Evolutionary conservation across 179 eudicot species (phyloP), one percentile per base, ranked within the genome.

Genomic region (Drosera spatulata): DNA sequence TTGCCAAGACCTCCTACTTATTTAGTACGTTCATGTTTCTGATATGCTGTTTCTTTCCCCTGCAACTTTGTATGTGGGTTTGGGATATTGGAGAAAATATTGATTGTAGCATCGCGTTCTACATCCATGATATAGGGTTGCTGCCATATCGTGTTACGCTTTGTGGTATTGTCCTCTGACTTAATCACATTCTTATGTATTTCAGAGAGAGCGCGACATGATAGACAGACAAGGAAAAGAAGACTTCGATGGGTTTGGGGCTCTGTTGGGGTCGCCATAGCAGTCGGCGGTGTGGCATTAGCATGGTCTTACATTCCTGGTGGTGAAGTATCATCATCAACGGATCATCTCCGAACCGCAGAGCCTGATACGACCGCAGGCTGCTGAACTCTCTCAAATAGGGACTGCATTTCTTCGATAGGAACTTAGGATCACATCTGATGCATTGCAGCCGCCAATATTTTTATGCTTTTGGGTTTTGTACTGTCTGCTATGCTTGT

Each of bases 181-280:
- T 22, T 22, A 22, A 22, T 22, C 38, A 10, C 7, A 2, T 55
- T 55, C 46, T 54, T 59, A 10, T 10, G 13, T 50, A 57, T 15
- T 41, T 6, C 73, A 93, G 99, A 93, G 66, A 59, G 67, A 9
- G 82, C 95, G 61, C 73, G 99, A 54, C 81, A 69, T 54, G 80
- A 82, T 58, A 76, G 99, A 75, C 96, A 86, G 71, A 84, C 60
- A 66, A 82, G 79, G 75, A 88, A 81, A 74, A 84, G 66, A 72
- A 76, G 79, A 69, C 95, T 84, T 75, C 79, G 65, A 67, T 86
- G 90, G 99, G 61, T 85, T 50, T 93, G 89, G 90, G 82, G 93
- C 38, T 80, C 94, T 14, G 63, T 93, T 57, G 86, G 85, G 8
- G 76, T 85, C 56, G 77, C 84, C 58, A 71, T 89, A 22, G 77